Evolutionary conservation across 192 early-diverging fungal genomes (phyloP).

Genomic region (Fimicolochytrium jonesii): DNA sequence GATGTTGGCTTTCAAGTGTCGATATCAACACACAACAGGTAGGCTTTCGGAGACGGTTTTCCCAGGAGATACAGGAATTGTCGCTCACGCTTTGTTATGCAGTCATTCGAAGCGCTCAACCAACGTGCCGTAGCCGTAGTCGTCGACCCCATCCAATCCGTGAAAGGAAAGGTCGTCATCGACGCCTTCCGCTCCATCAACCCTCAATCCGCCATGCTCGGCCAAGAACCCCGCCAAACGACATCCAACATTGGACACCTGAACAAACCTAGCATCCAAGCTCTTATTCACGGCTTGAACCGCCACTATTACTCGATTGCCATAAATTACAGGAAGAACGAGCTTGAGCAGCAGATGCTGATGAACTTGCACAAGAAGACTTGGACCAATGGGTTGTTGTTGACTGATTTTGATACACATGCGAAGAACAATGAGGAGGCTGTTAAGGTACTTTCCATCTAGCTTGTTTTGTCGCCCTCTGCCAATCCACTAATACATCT

Average conservation of each 20-base stretch:
- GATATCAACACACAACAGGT: conserved; percentile 99
- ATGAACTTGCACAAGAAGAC: conserved; percentile 98
- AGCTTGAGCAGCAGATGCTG: conserved; percentile 99
- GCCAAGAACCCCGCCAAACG: conserved; percentile 93
- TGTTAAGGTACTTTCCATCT: conserved; percentile 63
- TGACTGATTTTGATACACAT: conserved; percentile 80
- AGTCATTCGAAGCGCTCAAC: conserved; percentile 92
- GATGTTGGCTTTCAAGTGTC: conserved; percentile 99
- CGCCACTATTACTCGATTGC: conserved; percentile 99
- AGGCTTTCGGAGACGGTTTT: conserved; percentile 2
- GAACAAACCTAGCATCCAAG: conserved; percentile 92
- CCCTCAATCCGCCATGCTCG: conserved; percentile 75
- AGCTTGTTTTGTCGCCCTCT: too few relatives aligned
- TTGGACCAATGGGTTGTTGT: conserved; percentile 92
- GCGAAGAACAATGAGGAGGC: conserved; percentile 75
- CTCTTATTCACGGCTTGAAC: conserved; percentile 96
- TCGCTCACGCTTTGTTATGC: conserved; percentile 3
- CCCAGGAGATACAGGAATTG: not conserved
- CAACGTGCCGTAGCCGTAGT: conserved; percentile 95
- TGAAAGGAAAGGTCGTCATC: conserved; percentile 99
- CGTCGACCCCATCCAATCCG: conserved; percentile 98
- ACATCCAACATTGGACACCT: conserved; percentile 98
- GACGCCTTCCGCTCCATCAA: conserved; percentile 98
- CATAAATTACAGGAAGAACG: conserved; percentile 99
- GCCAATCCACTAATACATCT: too few relatives aligned